A percentile compares a stretch with the other conserved stretches of the same genome.
Evolutionary conservation across 176 grass and related monocot genomes (phyloP).

Genomic region (Bonia amplexicaulis): DNA sequence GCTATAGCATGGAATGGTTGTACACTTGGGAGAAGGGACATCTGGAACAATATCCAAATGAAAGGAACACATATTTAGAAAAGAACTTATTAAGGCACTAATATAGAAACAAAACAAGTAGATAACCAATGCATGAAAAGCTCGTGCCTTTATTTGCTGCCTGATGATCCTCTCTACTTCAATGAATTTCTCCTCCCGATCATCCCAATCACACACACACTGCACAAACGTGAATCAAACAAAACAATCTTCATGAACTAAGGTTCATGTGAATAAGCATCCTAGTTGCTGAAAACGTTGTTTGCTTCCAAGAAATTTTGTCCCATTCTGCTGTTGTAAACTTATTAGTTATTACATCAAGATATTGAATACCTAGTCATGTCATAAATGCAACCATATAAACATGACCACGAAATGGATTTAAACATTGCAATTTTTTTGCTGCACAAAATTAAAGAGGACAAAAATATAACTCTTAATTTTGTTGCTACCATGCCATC

Average conservation of each 20-base stretch:
- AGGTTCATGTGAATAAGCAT: not conserved
- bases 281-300: not conserved
- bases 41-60: not conserved
- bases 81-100: not conserved
- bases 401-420: not conserved
- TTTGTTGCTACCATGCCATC: not conserved
- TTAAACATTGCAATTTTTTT: not conserved
- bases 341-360: not conserved
- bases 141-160: slow-evolving; percentile 47
- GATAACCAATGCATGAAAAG: not conserved
- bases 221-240: slow-evolving; percentile 18
- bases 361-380: not conserved
- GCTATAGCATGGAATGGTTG: slow-evolving; percentile 79
- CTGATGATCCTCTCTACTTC: slow-evolving; percentile 60
- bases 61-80: not conserved
- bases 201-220: slow-evolving; percentile 70
- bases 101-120: not conserved
- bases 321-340: not conserved
- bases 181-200: slow-evolving; percentile 40
- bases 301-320: not conserved
- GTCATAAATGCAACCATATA: not conserved
- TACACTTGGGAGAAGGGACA: slow-evolving; percentile 50
- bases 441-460: not conserved
- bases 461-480: not conserved
- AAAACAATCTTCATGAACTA: not conserved